Base-by-base conservation (phyloP, 2,329 filamentous ascomycete species). In the Penicillium verrucosum region DNA sequence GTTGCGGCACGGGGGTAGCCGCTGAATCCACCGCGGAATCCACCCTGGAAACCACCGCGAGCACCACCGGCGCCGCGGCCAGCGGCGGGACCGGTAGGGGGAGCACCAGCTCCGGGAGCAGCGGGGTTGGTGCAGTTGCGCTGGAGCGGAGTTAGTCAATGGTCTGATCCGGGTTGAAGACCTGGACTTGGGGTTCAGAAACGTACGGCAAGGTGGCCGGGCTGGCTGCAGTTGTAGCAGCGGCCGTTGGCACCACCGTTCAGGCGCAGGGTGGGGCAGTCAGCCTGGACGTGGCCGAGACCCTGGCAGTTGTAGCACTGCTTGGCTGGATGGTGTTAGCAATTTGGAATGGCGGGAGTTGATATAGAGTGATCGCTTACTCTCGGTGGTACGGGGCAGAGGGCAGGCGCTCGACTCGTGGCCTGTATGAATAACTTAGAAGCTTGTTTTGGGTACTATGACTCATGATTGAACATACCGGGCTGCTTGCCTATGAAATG, bases 301-400 rank as follows among this genome's bases (percentile, higher is more conserved):
- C 94, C 94, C 82, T 97, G 94, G 84, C 94, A 99, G 81, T 97
- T 94, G 78, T 99, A 99, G 86, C 94, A 99, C 83, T 99, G 94
- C 87, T 99, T 99, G 51, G 92, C 92, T 87, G 69, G 45, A 60
- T 54, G 50, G 32, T 32, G 58, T 62, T 59, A 63, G 64, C 52
- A 60, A 64, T 43, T 67, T 60, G 37, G 41, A n/a, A 48, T 57
- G 34, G 32, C 18, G 41, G 29, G 23, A 41, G 32, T 54, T 40
- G 49, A 52, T 30, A 10, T 38, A 12, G 41, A 21, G 42, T 30
- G 38, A 43, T 58, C 50, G 72, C 84, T 78, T 82, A 87, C 85
- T 87, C 81, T 99, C 94, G 64, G 94, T 97, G 60, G 93, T 97
- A 77, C 94, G 89, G 71, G 94, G 94, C 73, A 93, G 88, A 69